These are phyloP conservation scores for Ogataea pini DNA, from an alignment of 805 yeast genomes.

Conservation along the genomic window DNA sequence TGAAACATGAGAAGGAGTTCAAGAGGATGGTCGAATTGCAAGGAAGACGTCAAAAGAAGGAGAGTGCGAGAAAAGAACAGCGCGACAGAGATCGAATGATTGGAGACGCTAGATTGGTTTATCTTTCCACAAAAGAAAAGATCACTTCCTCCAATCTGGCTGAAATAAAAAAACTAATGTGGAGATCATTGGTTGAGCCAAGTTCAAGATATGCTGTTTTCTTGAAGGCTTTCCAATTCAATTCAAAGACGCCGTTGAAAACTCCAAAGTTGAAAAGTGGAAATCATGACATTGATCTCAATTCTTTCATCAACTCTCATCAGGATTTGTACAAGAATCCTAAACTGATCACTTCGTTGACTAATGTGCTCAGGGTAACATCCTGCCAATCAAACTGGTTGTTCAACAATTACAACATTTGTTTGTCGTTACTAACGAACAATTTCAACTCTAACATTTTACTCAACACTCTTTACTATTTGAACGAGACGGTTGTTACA, in stretches of 20 bases:
- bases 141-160: constrained; percentile 33
- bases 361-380: constrained; percentile 20
- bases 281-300: constrained; percentile 17
- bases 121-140: constrained; percentile 30
- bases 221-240: constrained; percentile 15
- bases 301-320: constrained; percentile 22
- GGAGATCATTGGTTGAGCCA: constrained; percentile 33
- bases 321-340: constrained; percentile 25
- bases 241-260: constrained; percentile 6
- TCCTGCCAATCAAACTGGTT: constrained; percentile 21
- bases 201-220: constrained; percentile 23
- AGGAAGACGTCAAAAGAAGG: constrained; percentile 33
- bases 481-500: constrained; percentile 26
- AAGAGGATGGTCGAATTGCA: constrained; percentile 38
- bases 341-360: constrained; percentile 22
- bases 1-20: constrained; percentile 58
- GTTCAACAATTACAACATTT: constrained; percentile 19
- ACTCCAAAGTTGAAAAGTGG: constrained; percentile 13
- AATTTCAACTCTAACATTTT: constrained; percentile 17
- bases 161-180: constrained; percentile 36
- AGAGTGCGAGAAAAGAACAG: constrained; percentile 37
- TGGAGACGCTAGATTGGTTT: constrained; percentile 36
- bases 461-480: constrained; percentile 24
- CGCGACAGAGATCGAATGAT: constrained; percentile 31
- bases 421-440: constrained; percentile 15